Percentiles rank a stretch among this genome's conserved stretches.
Evolutionary conservation across 1,284 basidiomycete species (phyloP).

Genomic region (Ustilago bromivora): DNA sequence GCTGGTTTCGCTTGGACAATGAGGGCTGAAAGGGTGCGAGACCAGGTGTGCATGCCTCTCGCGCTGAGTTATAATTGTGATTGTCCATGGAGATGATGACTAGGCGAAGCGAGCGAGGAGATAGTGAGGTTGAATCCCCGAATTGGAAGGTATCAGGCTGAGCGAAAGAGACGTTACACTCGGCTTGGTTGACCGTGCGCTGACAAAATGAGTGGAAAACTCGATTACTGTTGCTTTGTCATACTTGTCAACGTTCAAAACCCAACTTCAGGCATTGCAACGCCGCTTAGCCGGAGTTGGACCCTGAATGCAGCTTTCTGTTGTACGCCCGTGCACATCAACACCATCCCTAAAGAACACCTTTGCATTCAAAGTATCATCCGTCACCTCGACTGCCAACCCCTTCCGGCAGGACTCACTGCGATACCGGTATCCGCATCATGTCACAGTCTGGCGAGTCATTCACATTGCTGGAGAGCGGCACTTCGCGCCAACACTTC

Average conservation of each 20-base stretch:
- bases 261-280: background rate
- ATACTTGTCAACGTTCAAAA: conserved; percentile 1
- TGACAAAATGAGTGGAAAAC: background rate
- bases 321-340: conserved; percentile 3
- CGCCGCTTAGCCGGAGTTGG: conserved; percentile 17
- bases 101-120: background rate
- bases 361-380: background rate
- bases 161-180: background rate
- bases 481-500: conserved; percentile 51
- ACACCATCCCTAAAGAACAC: background rate
- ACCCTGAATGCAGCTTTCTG: conserved; percentile 21
- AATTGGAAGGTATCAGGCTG: background rate
- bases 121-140: background rate
- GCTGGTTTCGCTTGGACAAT: background rate
- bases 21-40: background rate
- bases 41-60: conserved; percentile 22
- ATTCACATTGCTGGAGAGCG: conserved; percentile 54
- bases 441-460: conserved; percentile 25
- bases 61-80: background rate
- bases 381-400: background rate
- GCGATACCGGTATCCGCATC: background rate
- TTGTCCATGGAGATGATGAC: background rate
- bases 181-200: conserved; percentile 4
- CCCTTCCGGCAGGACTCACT: background rate
- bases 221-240: conserved; percentile 21